Percentiles rank a stretch among this genome's conserved stretches.
Evolutionary conservation across 441 rosid genomes (phyloP).

Genomic region (Pelargonium myrrhifolium): DNA sequence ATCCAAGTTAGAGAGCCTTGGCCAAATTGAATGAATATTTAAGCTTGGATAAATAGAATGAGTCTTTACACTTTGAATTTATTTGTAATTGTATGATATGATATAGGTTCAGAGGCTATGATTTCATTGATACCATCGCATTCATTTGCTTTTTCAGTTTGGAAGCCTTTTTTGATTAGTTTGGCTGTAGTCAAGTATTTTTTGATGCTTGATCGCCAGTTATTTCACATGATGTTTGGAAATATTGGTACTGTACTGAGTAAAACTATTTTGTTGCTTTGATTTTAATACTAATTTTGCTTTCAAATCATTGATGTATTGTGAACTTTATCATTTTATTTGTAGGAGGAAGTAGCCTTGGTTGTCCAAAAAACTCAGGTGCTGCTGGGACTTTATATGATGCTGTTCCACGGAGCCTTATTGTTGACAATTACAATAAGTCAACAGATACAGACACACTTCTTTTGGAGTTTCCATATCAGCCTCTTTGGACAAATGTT

Average conservation of each 20-base stretch:
- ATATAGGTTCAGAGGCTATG: background rate
- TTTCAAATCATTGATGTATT: constrained; percentile 11
- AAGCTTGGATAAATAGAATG: background rate
- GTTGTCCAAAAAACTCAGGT: constrained; percentile 88
- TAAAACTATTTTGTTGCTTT: background rate
- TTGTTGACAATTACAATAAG: constrained; percentile 76
- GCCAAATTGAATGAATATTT: background rate
- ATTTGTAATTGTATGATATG: background rate
- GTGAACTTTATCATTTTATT: constrained; percentile 1
- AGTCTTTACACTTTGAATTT: background rate
- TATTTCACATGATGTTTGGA: background rate
- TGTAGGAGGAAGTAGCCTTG: constrained; percentile 78
- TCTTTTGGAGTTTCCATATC: constrained; percentile 89
- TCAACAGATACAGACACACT: constrained; percentile 91
- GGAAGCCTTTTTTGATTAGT: constrained; percentile 1
- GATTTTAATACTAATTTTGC: background rate
- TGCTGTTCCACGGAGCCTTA: constrained; percentile 93
- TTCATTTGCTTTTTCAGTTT: background rate
- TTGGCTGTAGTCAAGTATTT: background rate
- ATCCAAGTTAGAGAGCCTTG: too few relatives aligned
- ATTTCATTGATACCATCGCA: background rate
- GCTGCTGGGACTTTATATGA: constrained; percentile 96
- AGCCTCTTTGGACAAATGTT: constrained; percentile 93
- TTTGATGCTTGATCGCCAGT: background rate
- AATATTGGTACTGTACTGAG: constrained; percentile 1